Percentiles rank a stretch among this genome's conserved stretches.
Evolutionary conservation across 1,284 basidiomycete species (phyloP).

Genomic region (Grifola frondosa): DNA sequence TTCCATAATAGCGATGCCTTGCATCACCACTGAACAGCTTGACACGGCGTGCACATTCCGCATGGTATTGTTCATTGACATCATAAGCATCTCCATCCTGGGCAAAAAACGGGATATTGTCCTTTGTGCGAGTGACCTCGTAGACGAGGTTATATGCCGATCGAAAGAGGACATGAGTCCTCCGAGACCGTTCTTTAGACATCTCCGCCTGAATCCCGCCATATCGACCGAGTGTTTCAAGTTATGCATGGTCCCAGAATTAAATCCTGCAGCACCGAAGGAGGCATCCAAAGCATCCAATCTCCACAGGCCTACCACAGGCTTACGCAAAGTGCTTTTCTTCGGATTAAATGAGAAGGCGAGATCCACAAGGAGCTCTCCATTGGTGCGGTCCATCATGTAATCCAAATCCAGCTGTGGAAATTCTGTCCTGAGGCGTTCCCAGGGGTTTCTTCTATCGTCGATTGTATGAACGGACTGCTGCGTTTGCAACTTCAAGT

Average conservation of each 20-base stretch:
- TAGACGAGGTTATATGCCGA: conserved; percentile 2
- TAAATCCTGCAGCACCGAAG: too few species aligned
- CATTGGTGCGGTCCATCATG: background rate
- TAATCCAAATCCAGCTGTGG: conserved; percentile 1
- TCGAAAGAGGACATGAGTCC: background rate
- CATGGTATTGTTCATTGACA: background rate
- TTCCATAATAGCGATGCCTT: too few species aligned
- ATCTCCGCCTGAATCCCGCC: background rate
- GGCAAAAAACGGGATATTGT: conserved; percentile 1
- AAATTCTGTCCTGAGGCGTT: too few species aligned
- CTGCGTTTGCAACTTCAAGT: conserved; percentile 2
- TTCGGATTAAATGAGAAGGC: background rate
- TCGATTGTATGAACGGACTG: too few species aligned
- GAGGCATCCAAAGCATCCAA: too few species aligned
- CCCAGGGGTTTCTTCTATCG: background rate
- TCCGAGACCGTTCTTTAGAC: background rate
- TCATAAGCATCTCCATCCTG: conserved; percentile 2
- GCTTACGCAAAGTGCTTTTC: too few species aligned
- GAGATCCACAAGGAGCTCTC: background rate
- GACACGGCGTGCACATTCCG: too few species aligned
- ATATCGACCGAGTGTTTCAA: too few species aligned
- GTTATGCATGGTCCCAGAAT: too few species aligned
- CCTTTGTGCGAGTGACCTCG: background rate
- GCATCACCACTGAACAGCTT: too few species aligned
- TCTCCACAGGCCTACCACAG: too few species aligned